Base-by-base conservation (phyloP, 805 yeast species). In the Wickerhamomyces hampshirensis region DNA sequence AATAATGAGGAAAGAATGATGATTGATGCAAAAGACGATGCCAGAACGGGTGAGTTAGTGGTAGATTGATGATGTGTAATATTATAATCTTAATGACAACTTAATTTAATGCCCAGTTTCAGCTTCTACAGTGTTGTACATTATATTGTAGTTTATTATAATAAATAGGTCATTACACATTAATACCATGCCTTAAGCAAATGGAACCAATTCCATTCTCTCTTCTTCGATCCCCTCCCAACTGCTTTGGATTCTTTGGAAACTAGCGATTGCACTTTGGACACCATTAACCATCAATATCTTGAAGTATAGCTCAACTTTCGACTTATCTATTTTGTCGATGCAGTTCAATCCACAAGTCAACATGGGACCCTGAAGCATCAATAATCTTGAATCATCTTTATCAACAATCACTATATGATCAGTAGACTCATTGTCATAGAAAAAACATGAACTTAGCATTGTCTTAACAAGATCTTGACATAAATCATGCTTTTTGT, bases 1-100 rank as follows among this genome's bases (percentile, higher is more conserved):
- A 58, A 60, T 34, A 51, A 46, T n/a, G 65, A 65, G 31, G 60
- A 65, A 30, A 48, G 44, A 42, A 47, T 37, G 60, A 64, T 43
- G 60, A 50, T 31, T 2, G 60, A 58, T 33, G 46, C 55, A 13
- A 65, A 60, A 34, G 73, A 68, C 34, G 58, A 57, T 18, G 57
- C 65, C 6, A 59, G 69, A 44, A 28, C 47, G 9, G 62, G 62
- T 13, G 71, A 66, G 31, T 37, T 60, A 18, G 45, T 44, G 6
- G 57, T 18, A 50, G 19, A 37, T 12, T 21, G 2, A 21, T 15
- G 13, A 19, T 17, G 33, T 3, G 14, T 11, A 18, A 9, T 4
- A 13, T 14, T 30, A n/a, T n/a, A n/a, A n/a, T n/a, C n/a, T n/a
- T n/a, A n/a, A n/a, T n/a, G n/a, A n/a, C n/a, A n/a, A n/a, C n/a